Evolutionary conservation across 257 asterid genomes (phyloP), one percentile per base, ranked within the genome.

Genomic region (Solanum tarijense): DNA sequence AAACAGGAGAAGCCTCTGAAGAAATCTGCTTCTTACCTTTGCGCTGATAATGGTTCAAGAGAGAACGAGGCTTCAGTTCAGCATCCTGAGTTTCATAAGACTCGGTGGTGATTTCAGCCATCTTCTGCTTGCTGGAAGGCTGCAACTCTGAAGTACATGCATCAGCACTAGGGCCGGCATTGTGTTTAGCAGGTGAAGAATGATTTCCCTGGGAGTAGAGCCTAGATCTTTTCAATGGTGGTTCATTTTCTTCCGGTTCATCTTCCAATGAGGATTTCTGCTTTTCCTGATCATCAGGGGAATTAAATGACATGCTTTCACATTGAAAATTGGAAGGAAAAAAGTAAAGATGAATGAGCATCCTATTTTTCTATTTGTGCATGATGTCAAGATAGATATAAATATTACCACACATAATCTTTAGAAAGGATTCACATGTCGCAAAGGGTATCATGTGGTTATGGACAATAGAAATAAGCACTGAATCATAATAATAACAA

Each of bases 161-260:
- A 18, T 88, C 36, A 75, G 38, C 58, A 79, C 85, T 86, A 11
- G 84, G 62, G 11, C 13, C 31, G 6, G 71, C 55, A 79, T 86
- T 32, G 31, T 60, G 52, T 83, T 12, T 20, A 23, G 88, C 83
- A 25, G 76, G 36, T 83, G 88, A 71, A 60, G 90, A 32, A 58
- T 90, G 85, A 71, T 86, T 86, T 66, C 82, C 76, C 76, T 83
- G 83, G 72, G 83, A 79, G 87, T 76, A 82, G 55, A 48, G 66
- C 87, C 83, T 89, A 32, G 89, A 84, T 65, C 87, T 87, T 82
- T 90, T 93, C 58, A 65, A 6, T 31, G 86, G 90, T 34, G 93
- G 91, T 79, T 87, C 94, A 31, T 73, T 32, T 86, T 90, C 92
- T 86, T 90, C 95, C 6, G 38, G 75, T 55, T 86, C 92, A 71